Evolutionary conservation across 495 filamentous ascomycete species (phyloP).

Genomic region (Talaromyces liani): DNA sequence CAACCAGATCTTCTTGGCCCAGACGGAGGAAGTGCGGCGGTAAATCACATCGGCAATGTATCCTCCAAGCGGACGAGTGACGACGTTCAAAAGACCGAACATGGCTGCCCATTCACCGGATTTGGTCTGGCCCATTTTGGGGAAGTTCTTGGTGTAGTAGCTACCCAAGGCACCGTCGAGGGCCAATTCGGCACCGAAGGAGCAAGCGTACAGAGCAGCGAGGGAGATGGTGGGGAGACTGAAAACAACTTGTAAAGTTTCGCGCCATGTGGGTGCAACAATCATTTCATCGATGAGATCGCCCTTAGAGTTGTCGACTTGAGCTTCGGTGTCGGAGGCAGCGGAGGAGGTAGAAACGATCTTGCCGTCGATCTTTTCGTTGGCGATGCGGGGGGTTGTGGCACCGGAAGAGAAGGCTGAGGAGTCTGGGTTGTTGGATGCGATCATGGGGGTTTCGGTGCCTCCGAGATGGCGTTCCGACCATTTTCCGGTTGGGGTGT

Average conservation of each 20-base stretch:
- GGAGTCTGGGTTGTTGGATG: not conserved
- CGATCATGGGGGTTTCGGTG: slow-evolving; percentile 15
- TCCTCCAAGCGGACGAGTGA: slow-evolving; percentile 69
- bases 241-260: slow-evolving; percentile 49
- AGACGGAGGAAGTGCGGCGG: slow-evolving; percentile 49
- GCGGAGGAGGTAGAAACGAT: not conserved
- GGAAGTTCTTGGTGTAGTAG: slow-evolving; percentile 77
- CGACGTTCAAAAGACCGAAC: slow-evolving; percentile 82
- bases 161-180: slow-evolving; percentile 76
- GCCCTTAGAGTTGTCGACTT: slow-evolving; percentile 50
- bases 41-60: slow-evolving; percentile 69
- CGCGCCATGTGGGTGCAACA: slow-evolving; percentile 54
- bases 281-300: slow-evolving; percentile 49
- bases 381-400: not conserved
- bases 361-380: slow-evolving; percentile 3
- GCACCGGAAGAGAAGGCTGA: slow-evolving; percentile 28
- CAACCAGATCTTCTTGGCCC: slow-evolving; percentile 72
- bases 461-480: slow-evolving; percentile 49
- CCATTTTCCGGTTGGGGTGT: slow-evolving; percentile 82
- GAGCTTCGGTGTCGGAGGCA: slow-evolving; percentile 7
- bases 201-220: slow-evolving; percentile 69
- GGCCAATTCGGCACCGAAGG: slow-evolving; percentile 78
- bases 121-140: slow-evolving; percentile 60
- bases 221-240: slow-evolving; percentile 62
- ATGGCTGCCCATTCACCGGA: slow-evolving; percentile 78